Evolutionary conservation across 371 early-diverging fungal species (phyloP).

Genomic region (Gilbertella persicaria): DNA sequence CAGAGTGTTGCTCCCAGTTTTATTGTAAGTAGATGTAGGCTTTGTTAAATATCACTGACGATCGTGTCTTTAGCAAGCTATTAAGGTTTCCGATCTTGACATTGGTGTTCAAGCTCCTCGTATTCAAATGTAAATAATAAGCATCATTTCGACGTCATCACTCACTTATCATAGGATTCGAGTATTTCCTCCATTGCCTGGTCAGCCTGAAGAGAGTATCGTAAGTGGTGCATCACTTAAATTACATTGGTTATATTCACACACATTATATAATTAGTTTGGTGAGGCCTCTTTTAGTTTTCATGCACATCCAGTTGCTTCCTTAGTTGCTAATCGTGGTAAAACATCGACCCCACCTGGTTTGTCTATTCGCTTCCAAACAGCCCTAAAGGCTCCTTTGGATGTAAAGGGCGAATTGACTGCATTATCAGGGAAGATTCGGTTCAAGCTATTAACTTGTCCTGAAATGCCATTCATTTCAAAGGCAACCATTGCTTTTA

Average conservation of each 20-base stretch:
- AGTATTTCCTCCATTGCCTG: constrained; percentile 46
- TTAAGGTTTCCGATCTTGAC: constrained; percentile 45
- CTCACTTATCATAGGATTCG: constrained; percentile 27
- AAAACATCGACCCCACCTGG: constrained; percentile 37
- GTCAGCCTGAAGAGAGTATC: constrained; percentile 49
- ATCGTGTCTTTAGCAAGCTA: constrained; percentile 32
- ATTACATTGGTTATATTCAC: not conserved
- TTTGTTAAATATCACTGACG: too few species aligned
- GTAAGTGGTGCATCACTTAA: constrained; percentile 20
- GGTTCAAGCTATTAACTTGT: constrained; percentile 42
- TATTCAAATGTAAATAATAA: constrained; percentile 36
- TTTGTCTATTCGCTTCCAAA: constrained; percentile 32
- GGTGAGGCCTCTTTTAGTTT: constrained; percentile 49
- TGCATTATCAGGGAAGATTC: constrained; percentile 37
- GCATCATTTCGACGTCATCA: constrained; percentile 3
- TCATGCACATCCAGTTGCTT: constrained; percentile 47
- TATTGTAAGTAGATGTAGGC: constrained; percentile 37
- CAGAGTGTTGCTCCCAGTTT: constrained; percentile 32
- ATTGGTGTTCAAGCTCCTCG: constrained; percentile 51
- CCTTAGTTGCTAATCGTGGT: constrained; percentile 23
- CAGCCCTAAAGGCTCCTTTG: constrained; percentile 32
- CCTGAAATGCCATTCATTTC: constrained; percentile 49
- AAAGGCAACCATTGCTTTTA: constrained; percentile 46
- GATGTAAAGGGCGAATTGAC: constrained; percentile 45
- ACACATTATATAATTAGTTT: constrained; percentile 26